phyloP scores from a whole-genome alignment of 768 basidiomycete species.

The Rhodocollybia butyracea region DNA sequence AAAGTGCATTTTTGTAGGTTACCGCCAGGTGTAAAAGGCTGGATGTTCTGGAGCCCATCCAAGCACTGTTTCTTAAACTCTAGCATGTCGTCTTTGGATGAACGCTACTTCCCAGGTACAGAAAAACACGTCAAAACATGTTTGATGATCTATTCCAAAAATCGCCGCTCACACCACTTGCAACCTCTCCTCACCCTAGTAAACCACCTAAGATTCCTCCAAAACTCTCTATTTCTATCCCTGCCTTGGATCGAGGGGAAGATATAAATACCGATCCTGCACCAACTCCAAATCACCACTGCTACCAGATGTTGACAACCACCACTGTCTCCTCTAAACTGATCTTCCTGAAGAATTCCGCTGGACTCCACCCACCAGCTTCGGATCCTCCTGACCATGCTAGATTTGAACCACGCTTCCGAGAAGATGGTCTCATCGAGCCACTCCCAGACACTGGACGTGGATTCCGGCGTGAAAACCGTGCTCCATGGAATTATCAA shows the following conservation, averaged over 20 bases:
- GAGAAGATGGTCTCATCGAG: not conserved
- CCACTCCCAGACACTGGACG: not conserved
- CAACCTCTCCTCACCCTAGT: not conserved
- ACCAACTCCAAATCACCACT: not conserved
- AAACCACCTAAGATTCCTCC: not conserved
- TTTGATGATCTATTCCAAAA: not conserved
- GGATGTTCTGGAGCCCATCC: constrained; percentile 30
- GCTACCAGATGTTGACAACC: not conserved
- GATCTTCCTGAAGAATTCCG: not conserved
- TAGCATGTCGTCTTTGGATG: constrained; percentile 30
- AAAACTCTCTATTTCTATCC: not conserved
- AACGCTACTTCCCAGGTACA: constrained; percentile 24
- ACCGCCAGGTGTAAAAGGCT: constrained; percentile 27
- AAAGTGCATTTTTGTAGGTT: constrained; percentile 37
- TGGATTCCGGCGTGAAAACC: not conserved
- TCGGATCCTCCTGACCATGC: not conserved
- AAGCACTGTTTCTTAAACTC: constrained; percentile 24
- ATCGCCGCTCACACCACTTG: not conserved
- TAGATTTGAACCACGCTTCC: not conserved
- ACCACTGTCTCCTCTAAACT: not conserved
- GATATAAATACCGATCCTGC: not conserved
- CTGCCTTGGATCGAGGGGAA: not conserved
- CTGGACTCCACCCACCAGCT: not conserved
- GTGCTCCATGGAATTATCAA: not conserved
- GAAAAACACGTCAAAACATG: not conserved